Conservation (phyloP, 1,284 basidiomycete species). For the Golubevia sp. region DNA sequence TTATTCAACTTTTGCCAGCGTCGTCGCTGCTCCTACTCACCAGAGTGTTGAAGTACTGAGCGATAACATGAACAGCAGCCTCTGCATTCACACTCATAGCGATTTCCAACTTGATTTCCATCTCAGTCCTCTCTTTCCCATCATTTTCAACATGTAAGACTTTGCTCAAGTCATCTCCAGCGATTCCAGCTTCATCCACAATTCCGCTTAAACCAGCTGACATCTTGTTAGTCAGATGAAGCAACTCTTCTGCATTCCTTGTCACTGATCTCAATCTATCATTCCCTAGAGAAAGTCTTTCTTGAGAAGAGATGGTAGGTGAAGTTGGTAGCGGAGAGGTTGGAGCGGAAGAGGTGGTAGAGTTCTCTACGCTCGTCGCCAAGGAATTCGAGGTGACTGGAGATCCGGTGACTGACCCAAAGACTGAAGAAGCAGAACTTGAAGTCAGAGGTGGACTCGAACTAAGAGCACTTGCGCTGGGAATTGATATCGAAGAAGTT, state of each 20-base stretch:
- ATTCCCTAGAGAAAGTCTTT: neutral
- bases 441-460: neutral
- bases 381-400: neutral
- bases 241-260: slow-evolving; percentile 45
- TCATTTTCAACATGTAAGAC: slow-evolving; percentile 10
- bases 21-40: too few relatives aligned
- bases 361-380: neutral
- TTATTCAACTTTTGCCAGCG: too few relatives aligned
- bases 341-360: neutral
- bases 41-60: slow-evolving; percentile 3
- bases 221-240: slow-evolving; percentile 39
- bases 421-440: neutral
- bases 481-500: neutral
- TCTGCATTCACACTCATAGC: slow-evolving; percentile 23
- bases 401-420: neutral
- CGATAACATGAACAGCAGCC: slow-evolving; percentile 29
- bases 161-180: slow-evolving; percentile 11
- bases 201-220: slow-evolving; percentile 34
- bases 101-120: slow-evolving; percentile 20
- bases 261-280: slow-evolving; percentile 30
- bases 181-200: slow-evolving; percentile 9
- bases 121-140: slow-evolving; percentile 9
- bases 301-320: neutral
- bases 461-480: neutral
- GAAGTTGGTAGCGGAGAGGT: neutral